Conservation (phyloP, 2,329 filamentous ascomycete species). For the Rhytidhysteron rufulum region DNA sequence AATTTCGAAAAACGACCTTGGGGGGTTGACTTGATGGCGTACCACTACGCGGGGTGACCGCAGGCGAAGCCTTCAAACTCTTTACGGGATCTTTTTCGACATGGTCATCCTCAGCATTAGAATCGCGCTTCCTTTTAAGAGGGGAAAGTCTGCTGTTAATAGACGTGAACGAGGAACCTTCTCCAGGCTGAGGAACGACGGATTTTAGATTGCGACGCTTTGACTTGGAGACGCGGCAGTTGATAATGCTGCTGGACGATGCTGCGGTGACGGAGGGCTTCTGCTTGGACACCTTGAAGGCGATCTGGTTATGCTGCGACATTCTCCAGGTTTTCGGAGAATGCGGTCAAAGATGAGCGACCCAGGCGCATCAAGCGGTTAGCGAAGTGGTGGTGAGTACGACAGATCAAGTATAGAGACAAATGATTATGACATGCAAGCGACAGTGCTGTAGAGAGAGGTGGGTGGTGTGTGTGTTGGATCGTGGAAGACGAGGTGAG, state of each 20-base stretch:
- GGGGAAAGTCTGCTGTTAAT: not conserved
- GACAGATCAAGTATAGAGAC: too few species aligned
- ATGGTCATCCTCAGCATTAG: not conserved
- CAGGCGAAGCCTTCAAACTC: not conserved
- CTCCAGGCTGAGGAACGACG: not conserved
- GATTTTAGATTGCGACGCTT: not conserved
- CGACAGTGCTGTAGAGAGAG: too few species aligned
- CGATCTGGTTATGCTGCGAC: not conserved
- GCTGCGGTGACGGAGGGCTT: not conserved
- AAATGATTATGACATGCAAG: too few species aligned
- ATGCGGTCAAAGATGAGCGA: too few species aligned
- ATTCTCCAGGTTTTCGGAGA: too few species aligned
- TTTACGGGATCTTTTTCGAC: not conserved
- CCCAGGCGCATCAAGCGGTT: too few species aligned
- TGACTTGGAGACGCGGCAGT: not conserved
- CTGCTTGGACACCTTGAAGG: constrained; percentile 7
- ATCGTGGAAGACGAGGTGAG: too few species aligned
- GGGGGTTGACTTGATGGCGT: not conserved
- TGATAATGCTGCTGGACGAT: not conserved
- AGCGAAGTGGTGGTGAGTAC: too few species aligned
- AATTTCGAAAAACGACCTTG: not conserved
- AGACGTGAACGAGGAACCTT: not conserved
- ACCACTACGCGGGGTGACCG: not conserved
- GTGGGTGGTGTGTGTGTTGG: too few species aligned
- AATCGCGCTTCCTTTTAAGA: not conserved